Base-by-base conservation (phyloP, 2,329 filamentous ascomycete genomes). In the Fusarium pseudoanthophilum region DNA sequence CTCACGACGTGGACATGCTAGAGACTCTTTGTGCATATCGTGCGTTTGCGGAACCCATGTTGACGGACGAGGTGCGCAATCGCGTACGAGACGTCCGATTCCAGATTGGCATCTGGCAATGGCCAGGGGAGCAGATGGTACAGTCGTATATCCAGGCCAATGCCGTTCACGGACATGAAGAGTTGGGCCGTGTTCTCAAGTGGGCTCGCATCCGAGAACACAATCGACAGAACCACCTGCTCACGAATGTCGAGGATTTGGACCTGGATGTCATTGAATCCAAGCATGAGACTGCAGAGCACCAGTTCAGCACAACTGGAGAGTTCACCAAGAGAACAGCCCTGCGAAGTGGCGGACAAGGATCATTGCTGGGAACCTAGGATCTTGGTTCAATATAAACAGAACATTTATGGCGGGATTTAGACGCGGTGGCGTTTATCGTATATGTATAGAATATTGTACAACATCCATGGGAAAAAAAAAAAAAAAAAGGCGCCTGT, bases 21-120 rank as follows among this genome's bases (percentile, higher is more conserved):
- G 79, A 83, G 32, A 82, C 82, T 34, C 72, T 87, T 13, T 87
- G 85, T 69, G 81, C 81, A 16, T 90, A 88, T 77, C 83, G 85
- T 18, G 82, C 85, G 8, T 84, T 88, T 71, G 86, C 84, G 8
- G 82, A 85, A 64, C 83, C 83, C 11, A 79, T 83, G 65, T 80
- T 88, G 4, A 77, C 78, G 9, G 56, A 11, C 69, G 73, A 78
- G n/a, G 75, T 73, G 39, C 77, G 84, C 60, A 64, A 68, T 21
- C 71, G 75, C 46, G 72, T 86, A n/a, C 75, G 80, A 51, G 63
- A 72, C 9, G 71, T 67, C 14, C 66, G 82, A 37, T 75, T 79
- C 42, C 66, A 69, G 21, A 71, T 75, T 39, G 74, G 70, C 18
- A 49, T 79, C 60, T 71, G 78, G 75, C 62, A 79, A 43, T 86